These are phyloP conservation scores for Monascus purpureus DNA, from an alignment of 495 filamentous ascomycete genomes.

Conservation along the genomic window DNA sequence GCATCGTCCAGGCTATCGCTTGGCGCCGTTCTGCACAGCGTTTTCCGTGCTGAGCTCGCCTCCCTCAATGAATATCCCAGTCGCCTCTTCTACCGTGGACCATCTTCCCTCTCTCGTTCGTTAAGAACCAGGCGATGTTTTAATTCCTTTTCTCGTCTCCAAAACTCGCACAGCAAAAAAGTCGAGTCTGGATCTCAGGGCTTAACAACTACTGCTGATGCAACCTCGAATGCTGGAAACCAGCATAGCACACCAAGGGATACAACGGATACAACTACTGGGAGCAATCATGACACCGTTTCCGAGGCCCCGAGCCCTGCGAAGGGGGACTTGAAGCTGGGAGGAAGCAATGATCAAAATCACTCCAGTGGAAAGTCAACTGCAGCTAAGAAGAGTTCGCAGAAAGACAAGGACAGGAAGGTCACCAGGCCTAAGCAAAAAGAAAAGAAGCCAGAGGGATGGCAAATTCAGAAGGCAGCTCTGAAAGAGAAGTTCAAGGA, in stretches of 20 bases:
- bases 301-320: neutral
- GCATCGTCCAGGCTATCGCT: too few relatives aligned
- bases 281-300: neutral
- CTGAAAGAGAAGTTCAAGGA: constrained; percentile 57
- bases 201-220: neutral
- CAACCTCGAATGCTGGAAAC: neutral
- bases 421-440: constrained; percentile 1
- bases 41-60: too few relatives aligned
- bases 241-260: neutral
- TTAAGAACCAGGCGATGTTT: constrained; percentile 6
- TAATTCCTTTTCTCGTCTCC: constrained; percentile 1
- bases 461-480: constrained; percentile 58
- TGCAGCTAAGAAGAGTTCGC: constrained; percentile 1
- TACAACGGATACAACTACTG: neutral
- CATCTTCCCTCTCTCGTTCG: constrained; percentile 1
- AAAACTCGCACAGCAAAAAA: neutral
- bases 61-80: constrained; percentile 1
- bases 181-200: neutral
- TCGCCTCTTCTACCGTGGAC: constrained; percentile 1
- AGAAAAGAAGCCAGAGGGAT: constrained; percentile 36
- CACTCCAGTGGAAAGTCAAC: constrained; percentile 1
- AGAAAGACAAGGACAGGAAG: neutral
- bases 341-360: neutral
- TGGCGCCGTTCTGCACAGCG: too few relatives aligned
- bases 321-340: neutral